These are phyloP conservation scores for Croton setiger DNA, from an alignment of 441 rosid genomes.

Conservation along the genomic window DNA sequence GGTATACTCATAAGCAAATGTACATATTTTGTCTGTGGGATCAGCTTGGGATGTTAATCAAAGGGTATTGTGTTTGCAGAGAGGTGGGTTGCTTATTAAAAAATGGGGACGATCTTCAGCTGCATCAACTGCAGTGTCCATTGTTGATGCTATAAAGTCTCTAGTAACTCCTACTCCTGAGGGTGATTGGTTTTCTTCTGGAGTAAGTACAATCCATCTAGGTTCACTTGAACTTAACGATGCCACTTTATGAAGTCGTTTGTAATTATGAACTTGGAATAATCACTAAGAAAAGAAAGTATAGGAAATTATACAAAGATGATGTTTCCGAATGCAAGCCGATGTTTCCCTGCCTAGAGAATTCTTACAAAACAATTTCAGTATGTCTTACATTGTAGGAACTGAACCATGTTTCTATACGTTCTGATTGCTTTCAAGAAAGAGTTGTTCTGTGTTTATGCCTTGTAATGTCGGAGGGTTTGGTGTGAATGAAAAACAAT, in stretches of 20 bases:
- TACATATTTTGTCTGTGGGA: not conserved
- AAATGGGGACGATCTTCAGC: constrained; percentile 99
- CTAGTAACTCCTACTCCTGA: constrained; percentile 82
- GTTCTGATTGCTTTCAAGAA: not conserved
- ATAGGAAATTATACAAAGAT: not conserved
- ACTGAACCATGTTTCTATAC: not conserved
- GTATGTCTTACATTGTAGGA: not conserved
- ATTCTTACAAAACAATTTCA: not conserved
- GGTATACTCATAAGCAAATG: constrained; percentile 34
- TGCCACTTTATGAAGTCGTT: not conserved
- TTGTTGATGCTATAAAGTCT: constrained; percentile 86
- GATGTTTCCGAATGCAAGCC: not conserved
- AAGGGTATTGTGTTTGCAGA: constrained; percentile 41
- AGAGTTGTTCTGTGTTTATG: not conserved
- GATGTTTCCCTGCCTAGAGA: not conserved
- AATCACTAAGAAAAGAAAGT: not conserved
- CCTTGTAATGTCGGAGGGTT: not conserved
- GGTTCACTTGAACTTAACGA: not conserved
- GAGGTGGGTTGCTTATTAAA: constrained; percentile 88
- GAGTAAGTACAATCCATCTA: constrained; percentile 45
- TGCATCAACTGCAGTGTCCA: constrained; percentile 91
- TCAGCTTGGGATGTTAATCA: not conserved
- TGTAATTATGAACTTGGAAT: not conserved
- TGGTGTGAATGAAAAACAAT: not conserved
- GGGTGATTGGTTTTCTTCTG: constrained; percentile 97